A percentile compares a stretch with the other conserved stretches of the same genome.
These are phyloP conservation scores for Fusarium sp. DNA, from an alignment of 2,329 filamentous ascomycete genomes.

Conservation along the genomic window DNA sequence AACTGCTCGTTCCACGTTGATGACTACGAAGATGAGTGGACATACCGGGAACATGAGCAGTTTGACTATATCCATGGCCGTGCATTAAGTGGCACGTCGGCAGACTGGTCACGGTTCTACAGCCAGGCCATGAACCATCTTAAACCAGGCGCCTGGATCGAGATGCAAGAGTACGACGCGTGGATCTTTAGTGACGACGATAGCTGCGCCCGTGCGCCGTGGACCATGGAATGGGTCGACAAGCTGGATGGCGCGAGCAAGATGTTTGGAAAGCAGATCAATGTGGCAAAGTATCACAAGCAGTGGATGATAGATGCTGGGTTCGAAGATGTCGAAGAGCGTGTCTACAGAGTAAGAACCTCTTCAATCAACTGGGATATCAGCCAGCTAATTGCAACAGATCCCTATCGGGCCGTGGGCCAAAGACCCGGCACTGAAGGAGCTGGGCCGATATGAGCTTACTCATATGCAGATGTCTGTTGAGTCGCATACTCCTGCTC, in stretches of 20 bases:
- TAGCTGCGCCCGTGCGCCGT: constrained; percentile 55
- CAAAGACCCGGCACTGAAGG: constrained; percentile 55
- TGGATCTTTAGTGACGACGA: constrained; percentile 59
- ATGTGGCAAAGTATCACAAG: constrained; percentile 55
- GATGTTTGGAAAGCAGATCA: constrained; percentile 58
- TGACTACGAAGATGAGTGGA: constrained; percentile 70
- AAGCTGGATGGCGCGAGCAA: constrained; percentile 56
- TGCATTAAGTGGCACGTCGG: constrained; percentile 53
- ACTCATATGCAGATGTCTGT: constrained; percentile 61
- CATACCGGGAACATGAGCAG: constrained; percentile 48
- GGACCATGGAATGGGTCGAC: constrained; percentile 58
- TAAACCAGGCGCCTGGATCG: constrained; percentile 56
- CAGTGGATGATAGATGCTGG: constrained; percentile 58
- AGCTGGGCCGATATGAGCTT: constrained; percentile 55
- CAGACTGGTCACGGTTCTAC: constrained; percentile 54
- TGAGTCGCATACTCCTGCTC: constrained; percentile 58
- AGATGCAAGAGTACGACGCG: constrained; percentile 59
- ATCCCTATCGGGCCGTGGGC: constrained; percentile 59
- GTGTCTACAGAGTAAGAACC: constrained; percentile 29
- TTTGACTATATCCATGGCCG: constrained; percentile 58
- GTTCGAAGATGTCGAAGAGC: constrained; percentile 54
- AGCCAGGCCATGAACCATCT: constrained; percentile 47
- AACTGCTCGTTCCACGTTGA: constrained; percentile 78
- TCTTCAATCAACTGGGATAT: accelerated
- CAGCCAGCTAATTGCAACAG: constrained; percentile 31